phyloP scores from a whole-genome alignment of 2,329 filamentous ascomycete species.

The Pestalotiopsis sp. region DNA sequence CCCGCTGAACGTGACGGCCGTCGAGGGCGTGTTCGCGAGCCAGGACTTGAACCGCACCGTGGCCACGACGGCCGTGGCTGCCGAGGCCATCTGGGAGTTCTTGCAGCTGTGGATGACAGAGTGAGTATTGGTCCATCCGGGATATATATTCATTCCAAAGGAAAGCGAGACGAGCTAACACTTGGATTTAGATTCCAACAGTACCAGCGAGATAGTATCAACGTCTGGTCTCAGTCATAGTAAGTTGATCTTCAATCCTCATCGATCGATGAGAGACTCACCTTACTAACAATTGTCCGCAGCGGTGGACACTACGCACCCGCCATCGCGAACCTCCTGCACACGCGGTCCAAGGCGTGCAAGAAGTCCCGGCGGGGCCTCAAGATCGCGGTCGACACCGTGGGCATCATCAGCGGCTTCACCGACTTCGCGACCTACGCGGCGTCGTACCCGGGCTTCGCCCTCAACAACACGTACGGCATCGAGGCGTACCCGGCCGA shows the following conservation, averaged over 20 bases:
- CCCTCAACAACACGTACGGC: conserved; percentile 67
- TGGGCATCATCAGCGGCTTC: conserved; percentile 74
- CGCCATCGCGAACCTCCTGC: conserved; percentile 18
- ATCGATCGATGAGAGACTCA: background rate
- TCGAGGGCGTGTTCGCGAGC: conserved; percentile 46
- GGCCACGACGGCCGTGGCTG: conserved; percentile 51
- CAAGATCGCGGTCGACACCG: conserved; percentile 45
- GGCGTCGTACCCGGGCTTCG: conserved; percentile 58
- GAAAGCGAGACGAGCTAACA: background rate
- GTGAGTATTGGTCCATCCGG: conserved; percentile 9
- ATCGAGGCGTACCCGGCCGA: conserved; percentile 56
- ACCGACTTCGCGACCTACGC: conserved; percentile 66
- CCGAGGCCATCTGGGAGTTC: conserved; percentile 57
- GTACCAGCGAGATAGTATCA: conserved; percentile 47
- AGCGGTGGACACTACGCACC: conserved; percentile 23
- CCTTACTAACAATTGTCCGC: background rate
- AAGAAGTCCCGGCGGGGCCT: background rate
- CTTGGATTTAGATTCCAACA: conserved; percentile 41
- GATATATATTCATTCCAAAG: background rate
- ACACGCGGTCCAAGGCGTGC: conserved; percentile 11
- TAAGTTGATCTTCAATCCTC: conserved; percentile 11
- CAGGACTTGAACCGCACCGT: conserved; percentile 44
- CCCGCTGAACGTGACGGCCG: conserved; percentile 14
- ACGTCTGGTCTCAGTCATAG: conserved; percentile 39
- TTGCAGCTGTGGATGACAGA: conserved; percentile 58